A percentile compares a stretch with the other conserved stretches of the same genome.
These are phyloP conservation scores for Alternaria solani DNA, from an alignment of 2,329 filamentous ascomycete species.

Conservation along the genomic window DNA sequence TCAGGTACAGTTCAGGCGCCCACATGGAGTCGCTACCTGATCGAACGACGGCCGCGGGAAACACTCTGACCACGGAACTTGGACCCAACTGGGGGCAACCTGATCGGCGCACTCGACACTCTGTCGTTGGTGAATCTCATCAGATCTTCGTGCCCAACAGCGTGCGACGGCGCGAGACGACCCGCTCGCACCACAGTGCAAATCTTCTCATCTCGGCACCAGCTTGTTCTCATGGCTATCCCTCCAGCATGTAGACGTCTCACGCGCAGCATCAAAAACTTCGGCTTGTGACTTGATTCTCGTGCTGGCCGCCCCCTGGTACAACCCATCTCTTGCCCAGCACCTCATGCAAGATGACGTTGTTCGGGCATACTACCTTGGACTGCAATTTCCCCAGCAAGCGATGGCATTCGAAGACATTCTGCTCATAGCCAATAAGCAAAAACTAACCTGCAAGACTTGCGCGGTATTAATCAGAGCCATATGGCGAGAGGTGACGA, in stretches of 20 bases:
- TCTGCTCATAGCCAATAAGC: conserved; percentile 1
- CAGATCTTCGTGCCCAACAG: conserved; percentile 24
- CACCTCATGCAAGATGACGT: conserved; percentile 20
- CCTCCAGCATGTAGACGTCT: neutral
- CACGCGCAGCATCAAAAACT: neutral
- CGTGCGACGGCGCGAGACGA: conserved; percentile 26
- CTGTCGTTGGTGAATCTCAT: conserved; percentile 15
- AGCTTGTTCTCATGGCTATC: neutral
- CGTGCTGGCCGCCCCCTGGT: conserved; percentile 4
- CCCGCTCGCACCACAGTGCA: conserved; percentile 19
- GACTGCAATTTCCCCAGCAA: conserved; percentile 7
- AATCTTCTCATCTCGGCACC: neutral
- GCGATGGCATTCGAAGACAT: conserved; percentile 1
- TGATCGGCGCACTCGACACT: conserved; percentile 28
- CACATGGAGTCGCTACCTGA: conserved; percentile 19
- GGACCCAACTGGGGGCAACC: conserved; percentile 15
- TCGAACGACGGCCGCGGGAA: conserved; percentile 22
- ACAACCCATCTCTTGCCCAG: conserved; percentile 5
- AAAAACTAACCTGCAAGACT: neutral
- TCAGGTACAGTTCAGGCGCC: conserved; percentile 18
- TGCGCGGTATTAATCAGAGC: neutral
- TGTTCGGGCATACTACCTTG: conserved; percentile 9
- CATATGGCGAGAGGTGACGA: conserved; percentile 1
- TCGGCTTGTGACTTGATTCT: conserved; percentile 5
- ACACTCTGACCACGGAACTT: conserved; percentile 1